These are phyloP conservation scores for Penicillium sp. DNA, from an alignment of 2,329 filamentous ascomycete genomes.

Conservation along the genomic window DNA sequence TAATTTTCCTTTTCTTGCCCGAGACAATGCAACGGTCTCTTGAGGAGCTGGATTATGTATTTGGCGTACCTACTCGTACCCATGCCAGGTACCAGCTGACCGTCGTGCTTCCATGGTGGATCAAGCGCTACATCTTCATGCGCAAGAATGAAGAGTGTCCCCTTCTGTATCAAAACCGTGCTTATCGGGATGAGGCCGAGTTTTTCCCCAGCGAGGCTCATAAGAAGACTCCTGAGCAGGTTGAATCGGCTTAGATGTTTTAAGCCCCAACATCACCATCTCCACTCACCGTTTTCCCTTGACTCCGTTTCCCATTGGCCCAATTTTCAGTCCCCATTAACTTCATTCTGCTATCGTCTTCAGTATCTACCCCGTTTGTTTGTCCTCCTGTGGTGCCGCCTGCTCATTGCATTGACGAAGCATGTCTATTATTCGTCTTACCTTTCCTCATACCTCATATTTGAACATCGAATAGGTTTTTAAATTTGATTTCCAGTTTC, in stretches of 20 bases:
- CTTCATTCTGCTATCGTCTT: too few relatives aligned
- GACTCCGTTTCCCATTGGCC: background rate
- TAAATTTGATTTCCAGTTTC: too few relatives aligned
- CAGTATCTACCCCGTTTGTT: too few relatives aligned
- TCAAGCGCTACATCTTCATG: slow-evolving; percentile 57
- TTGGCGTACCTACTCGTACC: slow-evolving; percentile 53
- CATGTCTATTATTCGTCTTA: too few relatives aligned
- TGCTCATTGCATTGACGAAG: too few relatives aligned
- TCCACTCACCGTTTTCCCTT: background rate
- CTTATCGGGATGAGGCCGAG: background rate
- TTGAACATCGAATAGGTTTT: too few relatives aligned
- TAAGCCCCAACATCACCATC: too few relatives aligned
- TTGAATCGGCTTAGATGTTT: background rate
- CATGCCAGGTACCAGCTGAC: slow-evolving; percentile 57
- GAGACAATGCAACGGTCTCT: slow-evolving; percentile 53
- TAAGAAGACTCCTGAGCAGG: background rate
- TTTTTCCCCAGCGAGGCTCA: background rate
- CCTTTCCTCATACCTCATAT: too few relatives aligned
- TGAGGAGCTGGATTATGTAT: slow-evolving; percentile 56
- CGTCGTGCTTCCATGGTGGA: slow-evolving; percentile 59
- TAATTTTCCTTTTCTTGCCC: slow-evolving; percentile 60
- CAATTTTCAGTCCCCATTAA: too few relatives aligned
- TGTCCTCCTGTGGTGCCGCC: too few relatives aligned
- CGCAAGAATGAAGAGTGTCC: slow-evolving; percentile 49
- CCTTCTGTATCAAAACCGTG: slow-evolving; percentile 44